Percentiles rank a stretch among this genome's conserved stretches.
Conservation (phyloP, 768 basidiomycete genomes). For the Tulasnella sp. region DNA sequence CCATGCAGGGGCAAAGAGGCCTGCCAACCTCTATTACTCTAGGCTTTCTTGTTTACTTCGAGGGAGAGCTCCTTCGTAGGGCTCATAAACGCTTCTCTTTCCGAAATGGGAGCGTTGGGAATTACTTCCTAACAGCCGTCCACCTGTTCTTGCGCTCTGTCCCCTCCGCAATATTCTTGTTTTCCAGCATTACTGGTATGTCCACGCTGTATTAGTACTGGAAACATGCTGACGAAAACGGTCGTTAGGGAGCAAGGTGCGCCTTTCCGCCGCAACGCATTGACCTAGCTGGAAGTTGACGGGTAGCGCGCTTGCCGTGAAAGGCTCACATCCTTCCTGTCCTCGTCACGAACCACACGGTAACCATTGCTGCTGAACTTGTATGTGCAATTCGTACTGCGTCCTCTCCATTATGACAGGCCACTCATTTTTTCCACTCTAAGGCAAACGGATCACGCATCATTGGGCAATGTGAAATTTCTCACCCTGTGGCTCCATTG, state of each 20-base stretch:
- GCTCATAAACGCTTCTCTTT: slow-evolving; percentile 96
- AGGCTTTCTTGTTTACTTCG: slow-evolving; percentile 93
- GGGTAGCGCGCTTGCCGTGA: neutral
- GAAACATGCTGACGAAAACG: neutral
- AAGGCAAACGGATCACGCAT: slow-evolving; percentile 66
- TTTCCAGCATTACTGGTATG: slow-evolving; percentile 81
- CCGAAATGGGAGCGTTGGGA: slow-evolving; percentile 86
- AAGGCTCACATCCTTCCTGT: slow-evolving; percentile 81
- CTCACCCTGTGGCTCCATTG: slow-evolving; percentile 61
- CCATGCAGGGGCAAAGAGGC: neutral
- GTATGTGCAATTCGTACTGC: slow-evolving; percentile 40
- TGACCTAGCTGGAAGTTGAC: too few relatives aligned
- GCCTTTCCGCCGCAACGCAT: neutral
- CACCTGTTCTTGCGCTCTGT: slow-evolving; percentile 88
- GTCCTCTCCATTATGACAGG: neutral
- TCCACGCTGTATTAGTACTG: neutral
- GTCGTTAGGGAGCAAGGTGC: slow-evolving; percentile 45
- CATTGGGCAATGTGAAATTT: slow-evolving; percentile 91
- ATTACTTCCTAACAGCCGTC: slow-evolving; percentile 87
- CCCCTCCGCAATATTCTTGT: slow-evolving; percentile 89
- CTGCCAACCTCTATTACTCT: slow-evolving; percentile 18
- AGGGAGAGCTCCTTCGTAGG: slow-evolving; percentile 78
- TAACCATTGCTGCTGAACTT: slow-evolving; percentile 91
- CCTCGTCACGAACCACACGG: slow-evolving; percentile 89
- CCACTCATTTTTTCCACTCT: neutral